These are phyloP conservation scores for Cyclotella kingstonii DNA, from an alignment of 108 stramenopile genomes.

Conservation along the genomic window DNA sequence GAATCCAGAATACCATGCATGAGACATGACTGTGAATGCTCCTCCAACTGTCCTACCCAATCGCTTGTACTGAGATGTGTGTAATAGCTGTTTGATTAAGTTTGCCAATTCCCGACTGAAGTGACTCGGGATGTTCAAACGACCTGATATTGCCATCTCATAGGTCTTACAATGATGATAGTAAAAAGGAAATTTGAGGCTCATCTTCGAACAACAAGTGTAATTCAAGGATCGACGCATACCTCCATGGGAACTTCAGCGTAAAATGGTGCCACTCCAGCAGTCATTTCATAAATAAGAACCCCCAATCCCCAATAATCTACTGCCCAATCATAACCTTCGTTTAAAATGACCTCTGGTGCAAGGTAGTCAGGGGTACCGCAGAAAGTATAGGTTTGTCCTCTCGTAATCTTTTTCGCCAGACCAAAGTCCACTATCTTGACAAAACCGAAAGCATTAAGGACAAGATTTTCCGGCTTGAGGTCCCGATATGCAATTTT, in stretches of 20 bases:
- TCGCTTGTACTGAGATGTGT: constrained; percentile 69
- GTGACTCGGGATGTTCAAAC: constrained; percentile 32
- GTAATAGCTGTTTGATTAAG: constrained; percentile 71
- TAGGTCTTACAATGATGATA: constrained; percentile 30
- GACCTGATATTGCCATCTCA: constrained; percentile 44
- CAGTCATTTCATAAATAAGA: constrained; percentile 63
- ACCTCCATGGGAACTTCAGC: constrained; percentile 57
- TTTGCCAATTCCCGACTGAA: constrained; percentile 49
- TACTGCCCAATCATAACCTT: constrained; percentile 79
- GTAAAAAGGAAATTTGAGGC: neutral
- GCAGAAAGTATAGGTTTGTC: constrained; percentile 68
- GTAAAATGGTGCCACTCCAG: constrained; percentile 69
- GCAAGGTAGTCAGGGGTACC: constrained; percentile 74
- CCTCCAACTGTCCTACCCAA: constrained; percentile 81
- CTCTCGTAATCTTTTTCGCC: constrained; percentile 55
- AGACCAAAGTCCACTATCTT: constrained; percentile 77
- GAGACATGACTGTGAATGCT: constrained; percentile 72
- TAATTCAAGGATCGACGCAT: neutral
- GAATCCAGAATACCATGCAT: constrained; percentile 77
- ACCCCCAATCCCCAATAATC: constrained; percentile 80
- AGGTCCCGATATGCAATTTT: constrained; percentile 73
- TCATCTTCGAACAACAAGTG: neutral
- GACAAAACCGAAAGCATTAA: constrained; percentile 53
- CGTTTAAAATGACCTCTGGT: constrained; percentile 73
- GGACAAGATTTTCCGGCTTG: constrained; percentile 74